Base-by-base conservation (phyloP, 2,329 filamentous ascomycete species). In the Metarhizium humberi region DNA sequence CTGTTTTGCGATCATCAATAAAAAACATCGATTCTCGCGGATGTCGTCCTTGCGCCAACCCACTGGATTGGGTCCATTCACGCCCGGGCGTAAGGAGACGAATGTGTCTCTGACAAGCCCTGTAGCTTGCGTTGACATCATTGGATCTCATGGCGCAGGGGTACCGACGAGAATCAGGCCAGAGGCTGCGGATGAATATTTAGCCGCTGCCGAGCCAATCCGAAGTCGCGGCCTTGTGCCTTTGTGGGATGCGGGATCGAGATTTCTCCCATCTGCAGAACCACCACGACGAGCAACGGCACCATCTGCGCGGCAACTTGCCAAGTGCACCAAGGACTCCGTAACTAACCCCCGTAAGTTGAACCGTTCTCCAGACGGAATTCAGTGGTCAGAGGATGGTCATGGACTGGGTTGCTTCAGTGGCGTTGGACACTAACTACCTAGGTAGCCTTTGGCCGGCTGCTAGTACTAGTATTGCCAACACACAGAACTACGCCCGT, bases 151-250 rank as follows among this genome's bases (percentile, higher is more conserved):
- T 34, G 50, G 40, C 14, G 30, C 50, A 52, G 49, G 53, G 30
- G 40, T n/a, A 40, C 11, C 40, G 16, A 51, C 36, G 32, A 46
- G 11, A 38, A 43, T 29, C 32, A 38, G 20, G 45, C 14, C 45
- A 11, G 10, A 29, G 25, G 25, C 20, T 11, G 18, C 51, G 56
- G 56, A 54, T n/a, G n/a, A 55, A 49, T 2, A 20, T 54, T 20
- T 6, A 1, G 46, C 57, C 57, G 55, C 2, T 3, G 8, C 57
- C 57, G 53, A 42, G 16, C 57, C 55, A 54, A 57, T 55, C 46
- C 43, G 18, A 13, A 25, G 2, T 40, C 40, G 14, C 20, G 25
- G 45, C 20, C 10, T 29, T 6, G 48, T 29, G n/a, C 18, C 36
- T 25, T 30, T 48, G 34, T 45, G 52, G 55, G 36, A 36, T 45